Conservation (phyloP, 2,329 filamentous ascomycete species). For the Penicillium sclerotigenum region DNA sequence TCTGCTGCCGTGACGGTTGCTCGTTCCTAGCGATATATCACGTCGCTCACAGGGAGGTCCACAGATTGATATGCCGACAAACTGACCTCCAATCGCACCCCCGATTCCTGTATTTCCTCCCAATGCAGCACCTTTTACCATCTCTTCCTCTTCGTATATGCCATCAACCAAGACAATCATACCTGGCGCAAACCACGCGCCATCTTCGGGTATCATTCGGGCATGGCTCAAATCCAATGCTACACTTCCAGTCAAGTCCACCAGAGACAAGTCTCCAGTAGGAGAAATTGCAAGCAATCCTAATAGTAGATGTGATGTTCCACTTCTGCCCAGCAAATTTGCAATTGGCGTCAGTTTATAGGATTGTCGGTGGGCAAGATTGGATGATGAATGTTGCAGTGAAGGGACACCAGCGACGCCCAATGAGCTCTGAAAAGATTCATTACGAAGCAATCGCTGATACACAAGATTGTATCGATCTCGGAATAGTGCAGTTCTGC, state of each 20-base stretch:
- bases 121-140: slow-evolving; percentile 61
- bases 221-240: slow-evolving; percentile 77
- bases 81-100: slow-evolving; percentile 85
- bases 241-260: slow-evolving; percentile 85
- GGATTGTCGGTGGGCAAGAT: slow-evolving; percentile 57
- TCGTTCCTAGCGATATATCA: slow-evolving; percentile 71
- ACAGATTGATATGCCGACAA: slow-evolving; percentile 85
- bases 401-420: slow-evolving; percentile 56
- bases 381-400: slow-evolving; percentile 58
- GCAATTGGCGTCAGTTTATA: slow-evolving; percentile 88
- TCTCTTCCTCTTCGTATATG: slow-evolving; percentile 92
- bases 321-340: slow-evolving; percentile 72
- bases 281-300: slow-evolving; percentile 79
- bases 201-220: slow-evolving; percentile 75
- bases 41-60: slow-evolving; percentile 88
- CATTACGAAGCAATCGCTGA: slow-evolving; percentile 86
- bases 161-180: slow-evolving; percentile 96
- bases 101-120: slow-evolving; percentile 79
- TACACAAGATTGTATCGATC: slow-evolving; percentile 91
- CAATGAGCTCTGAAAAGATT: slow-evolving; percentile 84
- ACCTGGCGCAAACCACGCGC: slow-evolving; percentile 88
- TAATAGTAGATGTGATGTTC: slow-evolving; percentile 79
- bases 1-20: slow-evolving; percentile 42
- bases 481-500: slow-evolving; percentile 82
- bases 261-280: slow-evolving; percentile 75